Percentiles rank a stretch among this genome's conserved stretches.
Conservation (phyloP, 2,329 filamentous ascomycete species). For the Cylindrodendrum hubeiense region DNA sequence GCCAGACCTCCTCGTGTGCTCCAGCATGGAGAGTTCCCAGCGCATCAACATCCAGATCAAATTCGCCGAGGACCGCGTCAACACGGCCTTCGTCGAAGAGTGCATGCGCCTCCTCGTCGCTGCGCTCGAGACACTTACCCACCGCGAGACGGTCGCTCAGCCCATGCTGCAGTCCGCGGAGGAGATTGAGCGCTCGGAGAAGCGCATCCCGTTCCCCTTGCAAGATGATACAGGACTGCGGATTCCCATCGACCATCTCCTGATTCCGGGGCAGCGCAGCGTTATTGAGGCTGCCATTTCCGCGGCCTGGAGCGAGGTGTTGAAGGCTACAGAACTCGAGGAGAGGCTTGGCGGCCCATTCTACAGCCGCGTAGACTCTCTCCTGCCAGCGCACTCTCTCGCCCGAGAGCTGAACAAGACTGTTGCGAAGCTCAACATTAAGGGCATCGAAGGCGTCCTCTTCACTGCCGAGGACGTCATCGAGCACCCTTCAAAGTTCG, state of each 20-base stretch:
- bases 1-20: conserved; percentile 61
- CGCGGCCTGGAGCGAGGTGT: conserved; percentile 58
- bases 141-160: conserved; percentile 59
- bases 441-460: conserved; percentile 52
- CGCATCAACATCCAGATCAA: conserved; percentile 58
- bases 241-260: conserved; percentile 32
- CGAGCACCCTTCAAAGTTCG: conserved; percentile 62
- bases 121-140: conserved; percentile 60
- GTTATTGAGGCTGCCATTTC: conserved; percentile 57
- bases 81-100: conserved; percentile 56
- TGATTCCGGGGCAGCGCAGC: conserved; percentile 55
- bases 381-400: conserved; percentile 62
- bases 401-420: conserved; percentile 58
- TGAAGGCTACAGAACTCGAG: conserved; percentile 55
- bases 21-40: conserved; percentile 52
- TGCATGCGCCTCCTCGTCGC: conserved; percentile 60
- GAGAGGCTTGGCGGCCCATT: conserved; percentile 60
- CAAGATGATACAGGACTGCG: conserved; percentile 40
- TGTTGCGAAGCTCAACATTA: conserved; percentile 52
- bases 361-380: conserved; percentile 63
- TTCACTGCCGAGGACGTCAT: conserved; percentile 63
- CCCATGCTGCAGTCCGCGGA: conserved; percentile 58
- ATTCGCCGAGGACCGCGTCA: conserved; percentile 60
- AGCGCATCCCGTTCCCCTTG: conserved; percentile 55
- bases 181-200: conserved; percentile 51